Conservation (phyloP, 2,329 filamentous ascomycete species). For the Neofusicoccum cordaticola region DNA sequence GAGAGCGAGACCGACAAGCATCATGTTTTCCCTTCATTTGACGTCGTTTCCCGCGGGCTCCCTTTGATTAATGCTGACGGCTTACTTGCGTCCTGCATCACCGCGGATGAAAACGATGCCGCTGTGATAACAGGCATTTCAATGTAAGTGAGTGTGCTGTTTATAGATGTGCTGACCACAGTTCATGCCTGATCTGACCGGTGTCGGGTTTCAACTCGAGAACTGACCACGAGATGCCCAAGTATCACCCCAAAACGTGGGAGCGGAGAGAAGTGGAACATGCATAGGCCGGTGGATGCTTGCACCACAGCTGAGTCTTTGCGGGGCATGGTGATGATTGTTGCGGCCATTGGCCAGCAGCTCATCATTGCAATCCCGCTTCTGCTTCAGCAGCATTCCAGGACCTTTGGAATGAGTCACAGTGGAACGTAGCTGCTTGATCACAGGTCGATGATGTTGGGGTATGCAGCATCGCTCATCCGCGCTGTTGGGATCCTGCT, state of each 20-base stretch:
- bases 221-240: background rate
- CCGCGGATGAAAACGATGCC: background rate
- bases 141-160: background rate
- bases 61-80: background rate
- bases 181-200: background rate
- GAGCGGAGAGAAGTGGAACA: background rate
- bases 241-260: background rate
- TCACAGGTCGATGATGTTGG: background rate
- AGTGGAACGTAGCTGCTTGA: background rate
- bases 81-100: background rate
- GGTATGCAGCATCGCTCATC: background rate
- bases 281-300: background rate
- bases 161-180: constrained; percentile 2
- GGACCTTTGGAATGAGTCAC: background rate
- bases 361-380: background rate
- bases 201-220: background rate
- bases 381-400: background rate
- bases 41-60: background rate
- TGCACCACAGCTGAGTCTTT: background rate
- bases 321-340: background rate
- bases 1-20: background rate
- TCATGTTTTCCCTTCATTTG: background rate
- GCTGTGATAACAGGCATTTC: background rate
- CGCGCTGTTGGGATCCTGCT: background rate
- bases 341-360: background rate